Percentiles rank a stretch among this genome's conserved stretches.
Evolutionary conservation across 2,329 filamentous ascomycete genomes (phyloP).

Genomic region (Arthrobotrys iridis): DNA sequence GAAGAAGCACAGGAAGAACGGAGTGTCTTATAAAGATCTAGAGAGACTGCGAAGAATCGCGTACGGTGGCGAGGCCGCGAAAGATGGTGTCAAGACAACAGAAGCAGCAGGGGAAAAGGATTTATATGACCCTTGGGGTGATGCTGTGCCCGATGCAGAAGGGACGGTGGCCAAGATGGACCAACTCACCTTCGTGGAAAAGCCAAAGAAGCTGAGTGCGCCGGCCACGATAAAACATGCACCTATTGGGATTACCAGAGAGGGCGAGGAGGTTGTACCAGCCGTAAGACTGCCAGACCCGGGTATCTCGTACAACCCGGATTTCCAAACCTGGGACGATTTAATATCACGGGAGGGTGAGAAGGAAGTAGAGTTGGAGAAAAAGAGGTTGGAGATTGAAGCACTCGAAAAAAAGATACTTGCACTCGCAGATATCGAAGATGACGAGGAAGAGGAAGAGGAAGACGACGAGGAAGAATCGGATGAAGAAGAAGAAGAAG

Average conservation of each 20-base stretch:
- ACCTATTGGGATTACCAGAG: constrained; percentile 83
- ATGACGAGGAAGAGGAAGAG: constrained; percentile 82
- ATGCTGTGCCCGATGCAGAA: constrained; percentile 61
- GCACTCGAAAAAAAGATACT: constrained; percentile 60
- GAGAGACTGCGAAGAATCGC: constrained; percentile 80
- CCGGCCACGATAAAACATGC: constrained; percentile 79
- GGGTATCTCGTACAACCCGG: constrained; percentile 91
- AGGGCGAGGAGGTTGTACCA: constrained; percentile 76
- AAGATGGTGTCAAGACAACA: constrained; percentile 63
- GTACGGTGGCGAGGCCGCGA: constrained; percentile 71
- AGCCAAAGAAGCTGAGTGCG: constrained; percentile 72
- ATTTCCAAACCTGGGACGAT: constrained; percentile 83
- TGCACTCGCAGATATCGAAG: constrained; percentile 66
- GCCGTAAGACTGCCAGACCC: constrained; percentile 81
- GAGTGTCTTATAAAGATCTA: constrained; percentile 86
- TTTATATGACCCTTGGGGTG: constrained; percentile 82
- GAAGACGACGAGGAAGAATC: constrained; percentile 85
- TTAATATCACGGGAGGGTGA: constrained; percentile 77
- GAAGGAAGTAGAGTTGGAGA: constrained; percentile 57
- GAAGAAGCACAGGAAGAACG: constrained; percentile 81
- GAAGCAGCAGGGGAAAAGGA: constrained; percentile 65
- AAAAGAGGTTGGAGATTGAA: constrained; percentile 56
- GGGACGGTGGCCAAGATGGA: constrained; percentile 61
- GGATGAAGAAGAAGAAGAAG: constrained; percentile 66
- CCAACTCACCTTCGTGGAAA: constrained; percentile 70